Conservation (phyloP, 2,329 filamentous ascomycete genomes). For the Camillea tinctor region DNA sequence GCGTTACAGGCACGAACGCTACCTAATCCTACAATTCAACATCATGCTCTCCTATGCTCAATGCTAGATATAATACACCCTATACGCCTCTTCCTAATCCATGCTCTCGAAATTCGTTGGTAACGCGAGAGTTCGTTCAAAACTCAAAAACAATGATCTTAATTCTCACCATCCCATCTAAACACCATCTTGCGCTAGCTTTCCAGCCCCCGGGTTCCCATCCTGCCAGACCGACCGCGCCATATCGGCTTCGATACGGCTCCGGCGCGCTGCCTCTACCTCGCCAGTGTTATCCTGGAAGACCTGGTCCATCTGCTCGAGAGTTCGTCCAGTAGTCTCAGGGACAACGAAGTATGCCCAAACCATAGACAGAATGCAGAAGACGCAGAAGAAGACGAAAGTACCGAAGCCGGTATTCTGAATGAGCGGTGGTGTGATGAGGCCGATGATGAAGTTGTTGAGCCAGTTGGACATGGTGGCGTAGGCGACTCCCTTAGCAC, state of each 20-base stretch:
- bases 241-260: background rate
- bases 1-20: no score
- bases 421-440: constrained; percentile 60
- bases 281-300: background rate
- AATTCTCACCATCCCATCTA: background rate
- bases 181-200: background rate
- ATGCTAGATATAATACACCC: no score
- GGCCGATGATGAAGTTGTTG: constrained; percentile 61
- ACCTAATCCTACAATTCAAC: no score
- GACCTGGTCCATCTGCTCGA: constrained; percentile 11
- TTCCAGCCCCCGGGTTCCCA: background rate
- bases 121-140: no score
- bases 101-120: no score
- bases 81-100: no score
- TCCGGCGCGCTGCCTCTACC: background rate
- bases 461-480: constrained; percentile 60
- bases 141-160: no score
- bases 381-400: constrained; percentile 59
- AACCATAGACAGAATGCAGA: constrained; percentile 26
- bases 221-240: background rate
- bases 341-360: constrained; percentile 6
- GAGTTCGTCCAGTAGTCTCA: constrained; percentile 5
- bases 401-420: constrained; percentile 48
- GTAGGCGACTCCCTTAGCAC: constrained; percentile 63
- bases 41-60: no score